A percentile compares a stretch with the other conserved stretches of the same genome.
Conservation (phyloP, 441 rosid genomes). For the Jatropha multifida region DNA sequence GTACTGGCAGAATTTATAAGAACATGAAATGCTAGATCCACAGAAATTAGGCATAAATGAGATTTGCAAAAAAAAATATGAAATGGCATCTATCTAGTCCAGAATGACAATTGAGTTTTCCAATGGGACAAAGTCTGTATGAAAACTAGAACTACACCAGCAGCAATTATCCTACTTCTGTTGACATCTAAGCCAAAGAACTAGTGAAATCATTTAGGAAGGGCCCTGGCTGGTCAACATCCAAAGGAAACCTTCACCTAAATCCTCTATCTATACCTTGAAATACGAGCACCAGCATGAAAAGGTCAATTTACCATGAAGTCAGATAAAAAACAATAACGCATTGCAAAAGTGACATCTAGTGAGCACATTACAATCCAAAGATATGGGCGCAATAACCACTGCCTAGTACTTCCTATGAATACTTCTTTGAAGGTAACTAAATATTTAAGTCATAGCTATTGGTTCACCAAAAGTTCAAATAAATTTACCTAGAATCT, state of each 20-base stretch:
- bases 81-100: neutral
- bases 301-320: neutral
- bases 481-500: neutral
- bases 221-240: neutral
- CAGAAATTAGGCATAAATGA: neutral
- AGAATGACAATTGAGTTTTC: neutral
- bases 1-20: neutral
- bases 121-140: neutral
- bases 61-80: neutral
- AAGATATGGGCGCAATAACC: neutral
- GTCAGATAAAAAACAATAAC: neutral
- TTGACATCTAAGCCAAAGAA: constrained; percentile 2
- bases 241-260: neutral
- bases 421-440: neutral
- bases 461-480: neutral
- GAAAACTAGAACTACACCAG: neutral
- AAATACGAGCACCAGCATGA: neutral
- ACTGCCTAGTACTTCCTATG: neutral
- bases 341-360: too few species aligned
- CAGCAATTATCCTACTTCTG: neutral
- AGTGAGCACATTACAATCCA: neutral
- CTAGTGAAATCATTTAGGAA: constrained; percentile 3
- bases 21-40: neutral
- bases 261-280: neutral
- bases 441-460: neutral